Conservation (phyloP, 1,284 basidiomycete species). For the Ceratobasidium sp. region DNA sequence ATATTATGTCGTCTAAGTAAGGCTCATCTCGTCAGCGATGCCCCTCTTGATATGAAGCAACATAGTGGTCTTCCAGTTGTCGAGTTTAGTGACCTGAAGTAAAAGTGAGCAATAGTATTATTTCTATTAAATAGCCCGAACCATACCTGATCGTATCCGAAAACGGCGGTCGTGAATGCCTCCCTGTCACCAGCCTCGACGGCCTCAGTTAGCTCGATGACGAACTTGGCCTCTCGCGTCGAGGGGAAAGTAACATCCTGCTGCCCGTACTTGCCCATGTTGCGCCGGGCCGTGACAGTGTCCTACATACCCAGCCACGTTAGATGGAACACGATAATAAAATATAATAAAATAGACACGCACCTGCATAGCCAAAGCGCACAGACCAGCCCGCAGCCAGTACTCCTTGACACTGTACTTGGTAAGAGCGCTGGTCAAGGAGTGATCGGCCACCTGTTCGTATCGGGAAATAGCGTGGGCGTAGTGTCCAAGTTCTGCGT, state of each 20-base stretch:
- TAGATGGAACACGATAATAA: no score
- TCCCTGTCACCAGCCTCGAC: constrained; percentile 84
- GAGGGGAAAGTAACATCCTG: constrained; percentile 85
- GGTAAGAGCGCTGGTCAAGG: constrained; percentile 86
- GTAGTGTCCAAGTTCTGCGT: constrained; percentile 89
- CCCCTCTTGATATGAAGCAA: constrained; percentile 87
- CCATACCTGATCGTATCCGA: constrained; percentile 74
- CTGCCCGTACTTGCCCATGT: constrained; percentile 76
- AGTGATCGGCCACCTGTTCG: constrained; percentile 89
- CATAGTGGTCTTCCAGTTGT: constrained; percentile 94
- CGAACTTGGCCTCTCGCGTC: constrained; percentile 91
- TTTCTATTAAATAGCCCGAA: neutral
- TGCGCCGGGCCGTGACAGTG: constrained; percentile 82
- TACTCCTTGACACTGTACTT: constrained; percentile 99
- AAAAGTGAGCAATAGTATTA: constrained; percentile 5
- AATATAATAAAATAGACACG: no score
- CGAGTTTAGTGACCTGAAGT: constrained; percentile 81
- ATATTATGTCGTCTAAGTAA: constrained; percentile 54
- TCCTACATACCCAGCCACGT: constrained; percentile 66
- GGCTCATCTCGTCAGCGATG: constrained; percentile 68
- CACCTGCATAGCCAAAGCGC: constrained; percentile 90
- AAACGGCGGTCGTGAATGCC: constrained; percentile 79
- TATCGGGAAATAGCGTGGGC: constrained; percentile 88
- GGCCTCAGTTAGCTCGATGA: constrained; percentile 78
- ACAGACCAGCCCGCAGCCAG: constrained; percentile 89